Evolutionary conservation across 2,329 filamentous ascomycete genomes (phyloP).

Genomic region (Xylaria hypoxylon): DNA sequence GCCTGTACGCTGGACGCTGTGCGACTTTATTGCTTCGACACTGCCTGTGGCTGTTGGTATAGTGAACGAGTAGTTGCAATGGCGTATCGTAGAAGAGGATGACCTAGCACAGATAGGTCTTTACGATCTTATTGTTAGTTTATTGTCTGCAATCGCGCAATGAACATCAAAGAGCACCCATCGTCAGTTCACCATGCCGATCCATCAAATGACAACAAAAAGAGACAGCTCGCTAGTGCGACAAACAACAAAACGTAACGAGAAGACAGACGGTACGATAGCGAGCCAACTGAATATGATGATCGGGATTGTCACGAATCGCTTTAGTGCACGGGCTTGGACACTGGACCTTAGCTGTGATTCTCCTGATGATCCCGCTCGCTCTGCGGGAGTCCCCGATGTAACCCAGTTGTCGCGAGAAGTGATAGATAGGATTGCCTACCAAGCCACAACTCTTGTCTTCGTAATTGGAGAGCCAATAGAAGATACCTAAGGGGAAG

Average conservation of each 20-base stretch:
- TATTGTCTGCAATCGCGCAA: slow-evolving; percentile 18
- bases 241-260: slow-evolving; percentile 5
- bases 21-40: slow-evolving; percentile 21
- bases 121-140: slow-evolving; percentile 32
- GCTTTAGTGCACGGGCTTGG: slow-evolving; percentile 2
- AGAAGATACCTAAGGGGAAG: not conserved
- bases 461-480: slow-evolving; percentile 23
- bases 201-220: slow-evolving; percentile 4
- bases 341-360: slow-evolving; percentile 9
- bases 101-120: slow-evolving; percentile 20
- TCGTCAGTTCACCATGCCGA: slow-evolving; percentile 19
- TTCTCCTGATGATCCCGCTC: slow-evolving; percentile 28
- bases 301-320: slow-evolving; percentile 24
- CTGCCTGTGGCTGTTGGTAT: slow-evolving; percentile 19
- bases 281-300: slow-evolving; percentile 12
- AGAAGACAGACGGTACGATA: slow-evolving; percentile 9
- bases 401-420: slow-evolving; percentile 24
- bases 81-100: slow-evolving; percentile 19
- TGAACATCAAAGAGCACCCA: slow-evolving; percentile 17
- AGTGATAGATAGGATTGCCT: slow-evolving; percentile 21
- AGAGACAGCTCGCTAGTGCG: slow-evolving; percentile 13
- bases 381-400: slow-evolving; percentile 31
- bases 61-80: slow-evolving; percentile 21
- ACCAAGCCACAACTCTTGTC: slow-evolving; percentile 20
- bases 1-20: slow-evolving; percentile 9